Base-by-base conservation (phyloP, 2,329 filamentous ascomycete genomes). In the Sporothrix pallida region DNA sequence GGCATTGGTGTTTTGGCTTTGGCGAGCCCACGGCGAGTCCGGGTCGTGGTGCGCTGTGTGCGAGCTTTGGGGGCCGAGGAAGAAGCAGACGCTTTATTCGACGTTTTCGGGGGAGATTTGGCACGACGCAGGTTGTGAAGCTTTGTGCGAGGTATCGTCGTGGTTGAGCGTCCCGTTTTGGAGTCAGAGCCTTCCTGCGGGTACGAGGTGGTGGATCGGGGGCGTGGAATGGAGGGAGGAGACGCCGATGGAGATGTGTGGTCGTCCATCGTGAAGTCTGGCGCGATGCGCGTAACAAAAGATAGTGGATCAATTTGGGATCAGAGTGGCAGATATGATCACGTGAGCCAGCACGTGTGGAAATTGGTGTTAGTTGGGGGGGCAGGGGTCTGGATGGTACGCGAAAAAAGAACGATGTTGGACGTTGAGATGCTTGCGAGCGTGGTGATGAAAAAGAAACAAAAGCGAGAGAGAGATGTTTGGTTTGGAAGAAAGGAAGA, bases 1-100 rank as follows among this genome's bases (percentile, higher is more conserved):
- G 73, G 70, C 73, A 74, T 74, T 74, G 73, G 68, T 65, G 20
- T 50, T 15, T 50, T 46, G 13, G 65, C 23, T 68, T 37, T 26
- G 42, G 42, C 26, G 7, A 67, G 42, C 42, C 42, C 62, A 23
- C 46, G 46, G 9, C 23, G 65, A n/a, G 65, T 23, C 23, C 15
- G 65, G 17, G 65, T 23, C 48, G 65, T 37, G 15, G 13, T 52
- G 46, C 46, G 65, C 44, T 46, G 31, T 26, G 8, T 13, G 46
- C 23, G 65, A 15, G 65, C 23, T 12, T 8, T 26, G 4, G 23
- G 31, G 44, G 37, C 5, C 7, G 69, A 42, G 13, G 54, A 70
- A 52, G 50, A 20, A n/a, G 68, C 17, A 46, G 37, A 58, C 2
- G 54, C 17, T 6, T 20, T 7, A 26, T 12, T 67, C 5, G 26